Base-by-base conservation (phyloP, 306 rosid species). In the Castanopsis chinensis region DNA sequence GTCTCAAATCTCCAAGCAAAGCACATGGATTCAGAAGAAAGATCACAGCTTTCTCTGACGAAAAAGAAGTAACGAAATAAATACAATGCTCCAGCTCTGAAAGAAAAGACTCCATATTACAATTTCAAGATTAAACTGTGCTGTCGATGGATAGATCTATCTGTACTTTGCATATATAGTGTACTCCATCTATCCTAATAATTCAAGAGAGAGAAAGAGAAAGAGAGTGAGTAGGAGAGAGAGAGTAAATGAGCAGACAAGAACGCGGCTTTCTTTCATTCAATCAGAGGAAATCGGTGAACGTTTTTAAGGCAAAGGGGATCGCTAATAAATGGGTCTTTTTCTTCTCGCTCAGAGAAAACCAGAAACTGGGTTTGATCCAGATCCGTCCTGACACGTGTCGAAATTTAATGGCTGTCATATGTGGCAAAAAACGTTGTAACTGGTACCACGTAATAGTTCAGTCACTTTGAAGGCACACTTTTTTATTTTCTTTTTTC, bases 181-280 rank as follows among this genome's bases (percentile, higher is more conserved):
- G 23, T 1, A 8, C 5, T 8, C 15, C 27, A 70, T 41, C 59
- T 58, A 55, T 18, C 52, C 9, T 70, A 81, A 81, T 76, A 75
- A 81, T 81, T 23, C 68, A 8, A 58, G 84, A 76, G 37, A 81
- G 84, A 80, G 76, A 71, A 18, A 54, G 5, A 25, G 78, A 63
- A 7, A 7, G 45, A 41, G 45, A 2, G 45, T 2, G 11, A 37
- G 45, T 37, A 7, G 45, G 11, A 41, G 73, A 59, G 65, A 58
- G 14, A 0, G 37, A 0, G 17, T 1, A 9, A 28, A 19, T 17
- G 61, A 6, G 33, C 5, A 1, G 25, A n/a, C 8, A 4, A 11
- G 7, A 35, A 27, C 64, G 3, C 17, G 41, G 18, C 18, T 5
- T 9, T 54, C 65, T 54, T 25, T 27, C 25, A 30, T 18, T 9